Evolutionary conservation across 805 yeast species (phyloP), one percentile per base, ranked within the genome.

Genomic region (Saccharomyces paradoxus): DNA sequence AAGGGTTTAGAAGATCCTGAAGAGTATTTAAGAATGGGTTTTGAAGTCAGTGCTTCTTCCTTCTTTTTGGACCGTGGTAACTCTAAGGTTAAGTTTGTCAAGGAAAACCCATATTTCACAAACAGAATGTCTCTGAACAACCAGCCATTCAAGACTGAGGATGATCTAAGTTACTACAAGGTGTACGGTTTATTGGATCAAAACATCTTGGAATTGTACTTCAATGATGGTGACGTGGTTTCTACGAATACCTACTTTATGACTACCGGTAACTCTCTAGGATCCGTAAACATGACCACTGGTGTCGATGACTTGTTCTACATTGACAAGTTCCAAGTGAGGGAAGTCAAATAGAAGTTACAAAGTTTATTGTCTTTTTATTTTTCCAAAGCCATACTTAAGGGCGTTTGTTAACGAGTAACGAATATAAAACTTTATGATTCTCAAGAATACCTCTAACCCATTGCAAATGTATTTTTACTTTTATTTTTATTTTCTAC

Each of bases 221-320:
- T 68, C 59, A 68, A 68, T 53, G 61, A 69, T 50, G 72, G 72
- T 26, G 58, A 64, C 6, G 50, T 54, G 21, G 58, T 64, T 7
- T 57, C 63, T 21, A 70, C 74, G 9, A 63, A 68, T 57, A 58
- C 64, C 3, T 70, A 69, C 60, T 70, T 69, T 61, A 57, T 66
- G 52, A 55, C 58, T 17, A 58, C 61, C 14, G 61, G 60, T 13
- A 54, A 57, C 46, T 48, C 53, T 46, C 55, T 63, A 12, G 53
- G 63, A 21, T 47, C 53, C 31, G 49, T 60, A n/a, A 57, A 56
- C 12, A 21, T 60, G 21, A 28, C 41, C 14, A 46, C 61, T 3
- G 55, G 60, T 26, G 58, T 56, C 12, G 56, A 53, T 26, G 50
- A 53, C 32, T 37, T 37, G 44, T 37, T 37, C 7, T 22, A 37